phyloP scores from a whole-genome alignment of 495 filamentous ascomycete genomes.

The Annulohypoxylon bovei region DNA sequence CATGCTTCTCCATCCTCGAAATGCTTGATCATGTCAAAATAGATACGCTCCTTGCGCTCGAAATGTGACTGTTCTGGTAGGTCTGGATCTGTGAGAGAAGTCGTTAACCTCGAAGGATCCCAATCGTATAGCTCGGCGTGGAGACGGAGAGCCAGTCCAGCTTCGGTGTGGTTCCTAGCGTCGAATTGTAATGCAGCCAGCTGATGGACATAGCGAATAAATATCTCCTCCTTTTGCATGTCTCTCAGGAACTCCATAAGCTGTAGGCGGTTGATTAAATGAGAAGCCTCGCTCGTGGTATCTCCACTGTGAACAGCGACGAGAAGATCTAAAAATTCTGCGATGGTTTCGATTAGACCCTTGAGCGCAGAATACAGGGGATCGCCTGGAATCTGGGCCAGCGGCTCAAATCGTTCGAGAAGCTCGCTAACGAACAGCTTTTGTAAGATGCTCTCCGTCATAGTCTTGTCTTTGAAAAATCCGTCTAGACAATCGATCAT shows the following conservation, averaged over 20 bases:
- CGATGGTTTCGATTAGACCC: slow-evolving; percentile 81
- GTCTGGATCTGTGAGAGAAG: slow-evolving; percentile 73
- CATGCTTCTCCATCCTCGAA: slow-evolving; percentile 94
- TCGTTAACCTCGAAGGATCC: slow-evolving; percentile 76
- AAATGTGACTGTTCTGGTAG: slow-evolving; percentile 89
- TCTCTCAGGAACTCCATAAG: slow-evolving; percentile 97
- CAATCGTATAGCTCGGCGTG: slow-evolving; percentile 95
- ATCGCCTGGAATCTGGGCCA: slow-evolving; percentile 73
- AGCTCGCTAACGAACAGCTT: slow-evolving; percentile 93
- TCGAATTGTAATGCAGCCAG: slow-evolving; percentile 80
- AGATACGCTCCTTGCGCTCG: slow-evolving; percentile 90
- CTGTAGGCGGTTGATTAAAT: slow-evolving; percentile 84
- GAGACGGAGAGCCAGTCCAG: slow-evolving; percentile 86
- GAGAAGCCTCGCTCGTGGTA: slow-evolving; percentile 76
- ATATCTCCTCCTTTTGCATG: slow-evolving; percentile 97
- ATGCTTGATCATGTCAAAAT: slow-evolving; percentile 92
- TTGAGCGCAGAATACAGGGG: slow-evolving; percentile 79
- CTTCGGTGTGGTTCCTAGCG: slow-evolving; percentile 84
- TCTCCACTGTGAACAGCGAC: slow-evolving; percentile 90
- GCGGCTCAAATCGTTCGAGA: slow-evolving; percentile 78
- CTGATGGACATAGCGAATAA: slow-evolving; percentile 95
- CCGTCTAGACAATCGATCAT: slow-evolving; percentile 94
- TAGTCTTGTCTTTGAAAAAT: slow-evolving; percentile 87
- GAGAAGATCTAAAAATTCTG: slow-evolving; percentile 90
- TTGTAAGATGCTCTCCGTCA: slow-evolving; percentile 88